These are phyloP conservation scores for Curvularia eragrostidis DNA, from an alignment of 2,329 filamentous ascomycete species.

Conservation along the genomic window DNA sequence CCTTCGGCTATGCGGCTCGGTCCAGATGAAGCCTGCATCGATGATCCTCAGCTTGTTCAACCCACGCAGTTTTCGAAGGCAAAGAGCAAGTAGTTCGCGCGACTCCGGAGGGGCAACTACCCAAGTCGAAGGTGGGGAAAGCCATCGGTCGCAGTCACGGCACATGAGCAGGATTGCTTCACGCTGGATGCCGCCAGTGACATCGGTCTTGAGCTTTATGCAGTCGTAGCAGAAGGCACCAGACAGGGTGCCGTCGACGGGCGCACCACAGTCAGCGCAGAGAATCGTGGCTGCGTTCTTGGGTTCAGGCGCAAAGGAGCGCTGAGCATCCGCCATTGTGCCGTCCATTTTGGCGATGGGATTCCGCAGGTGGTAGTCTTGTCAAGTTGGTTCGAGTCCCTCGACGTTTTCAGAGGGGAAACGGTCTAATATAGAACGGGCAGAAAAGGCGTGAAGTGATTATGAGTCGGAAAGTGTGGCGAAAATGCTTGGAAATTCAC, in stretches of 20 bases:
- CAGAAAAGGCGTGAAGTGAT: conserved; percentile 1
- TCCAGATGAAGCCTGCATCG: conserved; percentile 97
- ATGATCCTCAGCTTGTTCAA: conserved; percentile 91
- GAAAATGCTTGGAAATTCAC: conserved; percentile 42
- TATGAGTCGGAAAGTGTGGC: conserved; percentile 29
- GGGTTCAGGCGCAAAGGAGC: conserved; percentile 49
- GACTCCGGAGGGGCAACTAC: conserved; percentile 84
- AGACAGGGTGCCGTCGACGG: conserved; percentile 86
- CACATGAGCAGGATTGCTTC: conserved; percentile 92
- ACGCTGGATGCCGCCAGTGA: conserved; percentile 87
- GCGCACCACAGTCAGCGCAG: conserved; percentile 95
- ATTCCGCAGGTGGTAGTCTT: background rate
- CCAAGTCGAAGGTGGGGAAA: conserved; percentile 86
- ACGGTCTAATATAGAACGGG: conserved; percentile 2
- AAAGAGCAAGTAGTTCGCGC: conserved; percentile 89
- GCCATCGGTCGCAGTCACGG: conserved; percentile 90
- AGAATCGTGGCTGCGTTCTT: conserved; percentile 73
- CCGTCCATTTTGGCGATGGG: conserved; percentile 18
- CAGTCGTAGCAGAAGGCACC: conserved; percentile 96
- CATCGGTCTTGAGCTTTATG: conserved; percentile 91
- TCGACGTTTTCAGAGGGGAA: background rate
- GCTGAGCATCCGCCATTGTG: conserved; percentile 53
- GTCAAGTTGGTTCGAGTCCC: background rate
- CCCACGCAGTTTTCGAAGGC: conserved; percentile 84
- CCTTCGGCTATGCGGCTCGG: conserved; percentile 91